Evolutionary conservation across 345 rosid species (phyloP).

Genomic region (Acer saccharum): DNA sequence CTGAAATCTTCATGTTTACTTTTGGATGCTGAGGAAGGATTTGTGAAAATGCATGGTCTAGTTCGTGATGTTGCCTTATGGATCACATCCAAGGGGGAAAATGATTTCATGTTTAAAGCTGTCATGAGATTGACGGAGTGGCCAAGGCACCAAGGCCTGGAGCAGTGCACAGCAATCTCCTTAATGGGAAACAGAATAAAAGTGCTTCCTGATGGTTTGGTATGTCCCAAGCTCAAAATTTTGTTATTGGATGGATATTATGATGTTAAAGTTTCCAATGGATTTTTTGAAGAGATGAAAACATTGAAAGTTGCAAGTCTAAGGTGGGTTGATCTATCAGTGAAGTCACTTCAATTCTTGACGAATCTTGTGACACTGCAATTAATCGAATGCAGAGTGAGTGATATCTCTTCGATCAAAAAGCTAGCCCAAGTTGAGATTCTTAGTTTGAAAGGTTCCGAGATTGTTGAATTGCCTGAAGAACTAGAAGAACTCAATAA

Average conservation of each 20-base stretch:
- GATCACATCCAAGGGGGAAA: background rate
- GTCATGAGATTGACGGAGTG: background rate
- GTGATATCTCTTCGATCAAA: background rate
- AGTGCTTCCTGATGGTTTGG: background rate
- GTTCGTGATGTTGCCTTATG: conserved; percentile 3
- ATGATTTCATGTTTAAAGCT: background rate
- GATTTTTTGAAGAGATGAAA: too few relatives aligned
- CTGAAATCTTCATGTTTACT: conserved; percentile 3
- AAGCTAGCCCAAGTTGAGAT: conserved; percentile 3
- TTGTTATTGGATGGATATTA: background rate
- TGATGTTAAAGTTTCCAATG: too few relatives aligned
- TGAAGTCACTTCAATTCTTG: background rate
- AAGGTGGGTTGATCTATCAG: too few relatives aligned
- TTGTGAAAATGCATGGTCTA: conserved; percentile 10
- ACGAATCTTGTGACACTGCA: background rate
- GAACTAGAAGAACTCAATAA: background rate
- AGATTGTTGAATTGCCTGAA: background rate
- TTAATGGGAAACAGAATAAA: background rate
- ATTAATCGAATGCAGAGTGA: background rate
- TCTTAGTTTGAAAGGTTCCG: background rate
- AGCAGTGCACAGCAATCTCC: background rate
- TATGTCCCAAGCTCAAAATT: conserved; percentile 10
- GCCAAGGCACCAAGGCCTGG: background rate
- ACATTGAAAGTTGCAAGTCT: too few relatives aligned
- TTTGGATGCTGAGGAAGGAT: background rate